Base-by-base conservation (phyloP, 2,329 filamentous ascomycete genomes). In the Cyclaneusma minus region DNA sequence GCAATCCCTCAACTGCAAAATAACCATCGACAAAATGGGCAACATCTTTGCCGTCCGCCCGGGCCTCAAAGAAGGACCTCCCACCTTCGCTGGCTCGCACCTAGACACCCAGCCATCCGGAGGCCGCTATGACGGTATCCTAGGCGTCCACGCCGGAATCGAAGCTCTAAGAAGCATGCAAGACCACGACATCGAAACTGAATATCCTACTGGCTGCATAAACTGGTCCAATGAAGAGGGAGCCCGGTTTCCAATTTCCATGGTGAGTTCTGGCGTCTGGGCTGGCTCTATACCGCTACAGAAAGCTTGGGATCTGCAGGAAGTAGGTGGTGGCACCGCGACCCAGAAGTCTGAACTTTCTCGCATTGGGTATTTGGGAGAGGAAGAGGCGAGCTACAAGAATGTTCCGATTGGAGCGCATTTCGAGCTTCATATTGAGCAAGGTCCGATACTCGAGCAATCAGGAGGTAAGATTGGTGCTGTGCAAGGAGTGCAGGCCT, bases 381-480 rank as follows among this genome's bases (percentile, higher is more conserved):
- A 49, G 0, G 50, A 59, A 0, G 59, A 63, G 6, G 65, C 66
- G 13, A 68, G 58, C 28, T 59, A 75, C 45, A 55, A 62, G 34
- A 54, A 59, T 16, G 67, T 62, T 10, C 76, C 75, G 0, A 69
- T 84, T 51, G 75, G 68, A 1, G 79, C 77, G 1, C 79, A 87
- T 47, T 85, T 87, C 41, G 80, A 87, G 48, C 60, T 89, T 7
- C 81, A 89, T 43, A 87, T 87, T 28, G 82, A 91, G 46, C 83
- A 91, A 46, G 80, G 80, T 0, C 79, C 80, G 0, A 67, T 82
- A 17, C 60, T 91, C 1, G 72, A 85, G 41, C 60, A 60, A 10
- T 58, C 64, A 15, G 52, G 60, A 14, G 62, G 71, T 36, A 70
- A 71, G 28, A 62, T 87, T 27, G 73, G 75, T 13, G 62, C 80